Percentiles rank a stretch among this genome's conserved stretches.
Evolutionary conservation across 2,329 filamentous ascomycete genomes (phyloP).

Genomic region (Diplocarpon rosae): DNA sequence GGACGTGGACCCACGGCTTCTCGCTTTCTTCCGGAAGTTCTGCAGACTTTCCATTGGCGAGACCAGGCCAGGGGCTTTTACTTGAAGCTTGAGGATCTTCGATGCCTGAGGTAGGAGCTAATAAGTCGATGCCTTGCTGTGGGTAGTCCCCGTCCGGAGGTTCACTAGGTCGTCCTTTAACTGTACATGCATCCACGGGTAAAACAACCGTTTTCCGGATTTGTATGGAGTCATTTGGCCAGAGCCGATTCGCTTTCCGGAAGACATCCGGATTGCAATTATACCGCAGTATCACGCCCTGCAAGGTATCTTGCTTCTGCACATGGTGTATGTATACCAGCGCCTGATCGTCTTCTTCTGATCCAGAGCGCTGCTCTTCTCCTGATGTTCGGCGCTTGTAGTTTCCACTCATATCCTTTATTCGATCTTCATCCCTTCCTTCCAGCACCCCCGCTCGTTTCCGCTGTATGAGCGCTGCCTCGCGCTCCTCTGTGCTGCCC

Average conservation of each 20-base stretch:
- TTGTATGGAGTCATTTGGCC: slow-evolving; percentile 88
- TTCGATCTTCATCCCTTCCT: slow-evolving; percentile 49
- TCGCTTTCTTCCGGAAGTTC: slow-evolving; percentile 34
- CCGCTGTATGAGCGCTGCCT: slow-evolving; percentile 43
- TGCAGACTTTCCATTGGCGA: slow-evolving; percentile 17
- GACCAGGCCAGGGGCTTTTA: slow-evolving; percentile 16
- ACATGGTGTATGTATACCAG: slow-evolving; percentile 88
- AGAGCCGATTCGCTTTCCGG: slow-evolving; percentile 81
- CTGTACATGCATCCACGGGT: slow-evolving; percentile 79
- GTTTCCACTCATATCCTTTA: slow-evolving; percentile 35
- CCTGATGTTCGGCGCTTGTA: slow-evolving; percentile 24
- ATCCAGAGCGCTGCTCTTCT: slow-evolving; percentile 16
- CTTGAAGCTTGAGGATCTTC: slow-evolving; percentile 23
- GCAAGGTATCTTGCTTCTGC: slow-evolving; percentile 72
- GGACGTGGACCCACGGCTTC: slow-evolving; percentile 75
- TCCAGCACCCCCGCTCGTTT: slow-evolving; percentile 50
- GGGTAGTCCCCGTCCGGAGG: slow-evolving; percentile 32
- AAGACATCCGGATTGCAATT: slow-evolving; percentile 76
- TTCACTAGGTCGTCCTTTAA: slow-evolving; percentile 64
- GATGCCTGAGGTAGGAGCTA: slow-evolving; percentile 37
- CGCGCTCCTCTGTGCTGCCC: slow-evolving; percentile 42
- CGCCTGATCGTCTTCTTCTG: slow-evolving; percentile 55
- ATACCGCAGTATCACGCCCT: slow-evolving; percentile 82
- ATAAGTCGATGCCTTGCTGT: slow-evolving; percentile 36
- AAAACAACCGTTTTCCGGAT: slow-evolving; percentile 69